phyloP scores from a whole-genome alignment of 805 yeast genomes.

The Yamadazyma akitaensis region DNA sequence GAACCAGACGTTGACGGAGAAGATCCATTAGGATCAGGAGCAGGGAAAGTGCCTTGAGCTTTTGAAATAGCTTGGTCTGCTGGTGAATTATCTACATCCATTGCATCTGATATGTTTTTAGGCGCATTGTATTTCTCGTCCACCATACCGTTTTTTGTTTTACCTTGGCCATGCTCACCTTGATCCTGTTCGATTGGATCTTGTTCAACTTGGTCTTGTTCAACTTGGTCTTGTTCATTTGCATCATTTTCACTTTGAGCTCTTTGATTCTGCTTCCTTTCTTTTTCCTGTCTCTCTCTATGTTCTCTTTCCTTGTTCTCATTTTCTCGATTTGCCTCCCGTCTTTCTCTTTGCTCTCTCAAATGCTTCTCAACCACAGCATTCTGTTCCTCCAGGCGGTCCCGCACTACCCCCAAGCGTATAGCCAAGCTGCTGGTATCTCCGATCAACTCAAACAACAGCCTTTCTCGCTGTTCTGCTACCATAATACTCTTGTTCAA shows the following conservation, averaged over 20 bases:
- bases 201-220: too few relatives aligned
- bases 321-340: background rate
- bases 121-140: background rate
- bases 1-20: background rate
- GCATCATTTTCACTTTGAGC: too few relatives aligned
- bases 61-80: background rate
- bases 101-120: background rate
- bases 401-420: conserved; percentile 19
- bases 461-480: background rate
- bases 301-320: conserved; percentile 1
- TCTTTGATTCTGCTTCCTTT: background rate
- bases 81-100: background rate
- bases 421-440: conserved; percentile 22
- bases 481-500: conserved; percentile 1
- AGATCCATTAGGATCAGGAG: background rate
- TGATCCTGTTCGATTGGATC: too few relatives aligned
- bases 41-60: background rate
- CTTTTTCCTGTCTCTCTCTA: background rate
- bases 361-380: conserved; percentile 18
- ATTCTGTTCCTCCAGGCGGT: conserved; percentile 21
- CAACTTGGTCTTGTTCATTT: too few relatives aligned
- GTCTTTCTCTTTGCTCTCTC: conserved; percentile 13
- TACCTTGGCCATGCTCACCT: too few relatives aligned
- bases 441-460: conserved; percentile 17
- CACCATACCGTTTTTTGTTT: background rate